These are phyloP conservation scores for Candida cerambycidarum DNA, from an alignment of 805 yeast species.

Conservation along the genomic window DNA sequence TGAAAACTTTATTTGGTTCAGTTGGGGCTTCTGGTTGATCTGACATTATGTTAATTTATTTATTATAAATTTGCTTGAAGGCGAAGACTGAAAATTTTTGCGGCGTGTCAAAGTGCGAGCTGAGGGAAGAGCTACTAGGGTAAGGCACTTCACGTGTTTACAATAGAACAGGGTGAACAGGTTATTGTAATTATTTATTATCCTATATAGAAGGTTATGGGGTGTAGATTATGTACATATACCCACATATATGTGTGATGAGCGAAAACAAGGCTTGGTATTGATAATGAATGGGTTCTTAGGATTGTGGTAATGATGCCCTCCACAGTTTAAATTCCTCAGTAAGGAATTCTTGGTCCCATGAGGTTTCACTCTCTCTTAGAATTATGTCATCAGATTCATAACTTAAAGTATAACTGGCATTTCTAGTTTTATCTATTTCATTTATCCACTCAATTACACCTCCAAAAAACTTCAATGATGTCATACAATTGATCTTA, in stretches of 20 bases:
- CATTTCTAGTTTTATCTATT: conserved; percentile 50
- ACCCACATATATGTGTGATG: no score
- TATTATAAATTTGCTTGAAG: not conserved
- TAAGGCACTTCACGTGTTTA: not conserved
- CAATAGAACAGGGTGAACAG: not conserved
- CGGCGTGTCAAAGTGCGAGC: not conserved
- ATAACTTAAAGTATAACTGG: conserved; percentile 39
- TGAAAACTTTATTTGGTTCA: conserved; percentile 43
- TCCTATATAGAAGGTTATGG: no score
- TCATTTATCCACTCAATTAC: conserved; percentile 71
- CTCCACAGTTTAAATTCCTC: conserved; percentile 42
- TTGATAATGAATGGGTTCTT: no score
- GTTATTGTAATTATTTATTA: no score
- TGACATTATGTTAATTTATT: conserved; percentile 1
- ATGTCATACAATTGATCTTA: conserved; percentile 70
- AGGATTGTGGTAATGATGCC: no score
- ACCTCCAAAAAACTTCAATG: conserved; percentile 85
- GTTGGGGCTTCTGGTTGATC: conserved; percentile 14
- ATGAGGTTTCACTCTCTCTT: conserved; percentile 40
- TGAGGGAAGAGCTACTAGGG: not conserved
- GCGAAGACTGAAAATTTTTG: conserved; percentile 7
- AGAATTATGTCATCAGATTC: conserved; percentile 46
- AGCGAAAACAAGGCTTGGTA: no score
- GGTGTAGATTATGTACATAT: no score
- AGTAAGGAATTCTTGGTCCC: conserved; percentile 47